phyloP scores from a whole-genome alignment of 371 early-diverging fungal species.

The Mortierella sp. region DNA sequence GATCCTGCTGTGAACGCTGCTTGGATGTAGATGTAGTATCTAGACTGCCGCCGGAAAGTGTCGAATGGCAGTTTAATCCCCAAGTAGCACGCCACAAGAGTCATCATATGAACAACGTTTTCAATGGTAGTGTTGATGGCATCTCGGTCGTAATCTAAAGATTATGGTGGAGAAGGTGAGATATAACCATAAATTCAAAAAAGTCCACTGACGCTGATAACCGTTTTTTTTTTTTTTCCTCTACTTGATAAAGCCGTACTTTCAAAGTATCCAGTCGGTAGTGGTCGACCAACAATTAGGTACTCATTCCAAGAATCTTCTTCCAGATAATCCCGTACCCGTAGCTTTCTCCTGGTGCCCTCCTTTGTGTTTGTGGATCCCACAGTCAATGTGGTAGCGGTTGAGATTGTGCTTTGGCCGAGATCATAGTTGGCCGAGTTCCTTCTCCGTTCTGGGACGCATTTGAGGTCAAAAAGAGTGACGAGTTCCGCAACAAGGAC shows the following conservation, averaged over 20 bases:
- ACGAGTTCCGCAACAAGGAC: constrained; percentile 48
- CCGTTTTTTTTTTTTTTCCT: too few relatives aligned
- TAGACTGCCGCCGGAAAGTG: constrained; percentile 42
- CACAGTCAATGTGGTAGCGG: constrained; percentile 10
- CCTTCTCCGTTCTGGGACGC: constrained; percentile 47
- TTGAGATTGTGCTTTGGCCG: constrained; percentile 31
- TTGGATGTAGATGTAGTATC: constrained; percentile 32
- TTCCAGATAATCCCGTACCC: constrained; percentile 49
- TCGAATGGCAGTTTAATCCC: constrained; percentile 81
- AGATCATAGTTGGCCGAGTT: constrained; percentile 27
- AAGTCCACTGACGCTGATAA: neutral
- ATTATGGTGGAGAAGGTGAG: constrained; percentile 13
- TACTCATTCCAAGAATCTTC: constrained; percentile 54
- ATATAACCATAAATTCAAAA: constrained; percentile 52
- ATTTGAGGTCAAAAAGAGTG: constrained; percentile 33
- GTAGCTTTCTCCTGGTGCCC: constrained; percentile 31
- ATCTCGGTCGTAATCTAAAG: constrained; percentile 68
- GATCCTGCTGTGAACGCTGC: constrained; percentile 30
- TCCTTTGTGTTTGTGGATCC: constrained; percentile 10
- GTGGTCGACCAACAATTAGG: constrained; percentile 43
- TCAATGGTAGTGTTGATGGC: constrained; percentile 87
- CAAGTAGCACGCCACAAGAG: constrained; percentile 81
- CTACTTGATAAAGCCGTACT: constrained; percentile 7
- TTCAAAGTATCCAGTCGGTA: constrained; percentile 45
- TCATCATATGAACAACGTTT: constrained; percentile 80